These are phyloP conservation scores for Lichtheimia ornata DNA, from an alignment of 371 early-diverging fungal species.

Conservation along the genomic window DNA sequence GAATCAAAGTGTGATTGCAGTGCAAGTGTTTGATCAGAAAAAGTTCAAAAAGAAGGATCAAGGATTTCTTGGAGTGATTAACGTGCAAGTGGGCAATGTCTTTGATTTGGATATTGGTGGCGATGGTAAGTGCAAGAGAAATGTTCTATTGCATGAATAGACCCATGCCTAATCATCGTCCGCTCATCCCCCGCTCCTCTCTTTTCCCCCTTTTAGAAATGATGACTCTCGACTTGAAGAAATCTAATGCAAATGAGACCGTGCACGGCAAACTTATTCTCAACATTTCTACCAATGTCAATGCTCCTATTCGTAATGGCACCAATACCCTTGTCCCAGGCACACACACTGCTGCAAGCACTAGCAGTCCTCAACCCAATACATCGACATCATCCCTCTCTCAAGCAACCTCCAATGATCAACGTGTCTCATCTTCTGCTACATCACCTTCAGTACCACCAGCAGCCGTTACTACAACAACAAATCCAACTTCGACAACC, in stretches of 20 bases:
- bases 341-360: conserved; percentile 17
- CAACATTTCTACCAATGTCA: conserved; percentile 68
- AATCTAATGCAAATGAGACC: conserved; percentile 75
- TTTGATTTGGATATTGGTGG: conserved; percentile 76
- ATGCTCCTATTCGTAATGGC: conserved; percentile 41
- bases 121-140: conserved; percentile 55
- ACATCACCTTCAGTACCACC: conserved; percentile 10
- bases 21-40: conserved; percentile 96
- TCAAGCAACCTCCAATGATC: background rate
- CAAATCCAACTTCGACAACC: conserved; percentile 7
- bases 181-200: background rate
- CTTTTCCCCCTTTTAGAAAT: conserved; percentile 59
- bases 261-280: conserved; percentile 87
- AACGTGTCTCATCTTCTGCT: background rate
- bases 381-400: background rate
- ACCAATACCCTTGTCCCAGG: conserved; percentile 46
- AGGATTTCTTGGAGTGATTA: conserved; percentile 94
- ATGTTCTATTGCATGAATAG: conserved; percentile 6
- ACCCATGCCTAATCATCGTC: conserved; percentile 1
- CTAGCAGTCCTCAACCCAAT: background rate
- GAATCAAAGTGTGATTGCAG: conserved; percentile 79
- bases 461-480: conserved; percentile 11
- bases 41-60: conserved; percentile 94
- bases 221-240: conserved; percentile 84
- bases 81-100: conserved; percentile 79